Conservation (phyloP, 805 yeast species). For the Kuraishia piskuri region DNA sequence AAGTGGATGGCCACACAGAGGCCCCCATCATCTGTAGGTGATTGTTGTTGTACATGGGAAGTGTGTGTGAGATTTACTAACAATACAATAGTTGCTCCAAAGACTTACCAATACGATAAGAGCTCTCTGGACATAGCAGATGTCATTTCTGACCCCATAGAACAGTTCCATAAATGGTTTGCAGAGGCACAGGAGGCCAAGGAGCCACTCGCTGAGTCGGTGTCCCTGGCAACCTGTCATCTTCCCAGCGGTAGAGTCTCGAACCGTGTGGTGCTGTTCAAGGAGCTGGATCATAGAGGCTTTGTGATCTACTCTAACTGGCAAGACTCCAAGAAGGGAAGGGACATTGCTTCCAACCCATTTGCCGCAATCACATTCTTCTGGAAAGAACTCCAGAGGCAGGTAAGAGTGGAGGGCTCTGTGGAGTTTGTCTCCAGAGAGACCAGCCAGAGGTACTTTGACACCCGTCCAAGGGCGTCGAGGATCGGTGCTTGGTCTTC, state of each 20-base stretch:
- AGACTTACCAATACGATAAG: conserved; percentile 80
- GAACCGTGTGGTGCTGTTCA: conserved; percentile 75
- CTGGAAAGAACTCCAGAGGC: conserved; percentile 88
- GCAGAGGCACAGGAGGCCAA: conserved; percentile 52
- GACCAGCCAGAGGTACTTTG: conserved; percentile 69
- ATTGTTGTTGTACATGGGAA: not conserved
- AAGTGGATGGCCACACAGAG: not conserved
- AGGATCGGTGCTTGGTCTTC: conserved; percentile 96
- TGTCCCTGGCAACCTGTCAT: conserved; percentile 82
- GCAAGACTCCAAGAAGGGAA: conserved; percentile 76
- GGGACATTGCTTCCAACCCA: conserved; percentile 64
- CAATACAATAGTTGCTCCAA: conserved; percentile 57
- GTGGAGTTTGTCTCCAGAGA: conserved; percentile 68
- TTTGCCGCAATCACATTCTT: conserved; percentile 81
- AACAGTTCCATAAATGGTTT: conserved; percentile 82
- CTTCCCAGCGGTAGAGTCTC: conserved; percentile 89
- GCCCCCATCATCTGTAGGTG: conserved; percentile 3
- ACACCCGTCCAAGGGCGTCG: conserved; percentile 87
- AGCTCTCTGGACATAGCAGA: conserved; percentile 47
- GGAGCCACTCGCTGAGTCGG: conserved; percentile 71
- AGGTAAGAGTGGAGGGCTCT: conserved; percentile 85
- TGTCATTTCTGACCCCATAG: conserved; percentile 52
- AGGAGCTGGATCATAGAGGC: conserved; percentile 81
- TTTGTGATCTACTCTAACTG: conserved; percentile 88
- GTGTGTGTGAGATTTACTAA: conserved; percentile 2